These are phyloP conservation scores for Guyanaporus albipodus DNA, from an alignment of 768 basidiomycete species.

Conservation along the genomic window DNA sequence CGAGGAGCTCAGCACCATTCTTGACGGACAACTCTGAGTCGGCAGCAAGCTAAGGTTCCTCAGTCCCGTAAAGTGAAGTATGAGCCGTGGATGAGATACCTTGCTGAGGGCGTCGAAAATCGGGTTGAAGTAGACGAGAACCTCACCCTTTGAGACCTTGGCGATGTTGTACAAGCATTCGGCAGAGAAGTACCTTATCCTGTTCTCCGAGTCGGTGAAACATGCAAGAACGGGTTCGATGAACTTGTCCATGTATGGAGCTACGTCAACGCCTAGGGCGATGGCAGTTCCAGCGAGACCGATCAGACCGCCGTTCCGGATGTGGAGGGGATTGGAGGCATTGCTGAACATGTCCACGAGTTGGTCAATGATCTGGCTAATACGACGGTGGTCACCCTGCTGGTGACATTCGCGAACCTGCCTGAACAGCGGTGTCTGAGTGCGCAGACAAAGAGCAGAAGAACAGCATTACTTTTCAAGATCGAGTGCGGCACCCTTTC, in stretches of 20 bases:
- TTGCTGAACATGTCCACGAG: constrained; percentile 92
- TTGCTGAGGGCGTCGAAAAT: constrained; percentile 98
- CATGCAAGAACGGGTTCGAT: constrained; percentile 84
- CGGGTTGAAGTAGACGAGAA: constrained; percentile 95
- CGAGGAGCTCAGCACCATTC: constrained; percentile 96
- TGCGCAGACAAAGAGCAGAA: neutral
- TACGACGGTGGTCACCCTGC: constrained; percentile 76
- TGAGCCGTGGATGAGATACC: constrained; percentile 41
- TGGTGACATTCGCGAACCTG: constrained; percentile 85
- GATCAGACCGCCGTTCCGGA: constrained; percentile 92
- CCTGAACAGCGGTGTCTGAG: constrained; percentile 37
- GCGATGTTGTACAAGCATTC: constrained; percentile 98
- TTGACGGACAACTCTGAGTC: constrained; percentile 96
- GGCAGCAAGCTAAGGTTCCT: constrained; percentile 71
- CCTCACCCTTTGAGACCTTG: constrained; percentile 95
- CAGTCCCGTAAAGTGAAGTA: constrained; percentile 7
- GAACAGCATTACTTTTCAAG: constrained; percentile 74
- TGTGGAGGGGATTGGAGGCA: constrained; percentile 75
- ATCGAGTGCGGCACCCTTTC: constrained; percentile 92
- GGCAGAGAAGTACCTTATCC: constrained; percentile 95
- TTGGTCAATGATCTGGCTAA: constrained; percentile 87
- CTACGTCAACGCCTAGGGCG: constrained; percentile 88
- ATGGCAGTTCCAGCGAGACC: constrained; percentile 97
- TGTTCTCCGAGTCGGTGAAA: constrained; percentile 91
- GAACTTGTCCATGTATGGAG: constrained; percentile 93